These are phyloP conservation scores for Sporothrix curviconia DNA, from an alignment of 2,329 filamentous ascomycete genomes.

Conservation along the genomic window DNA sequence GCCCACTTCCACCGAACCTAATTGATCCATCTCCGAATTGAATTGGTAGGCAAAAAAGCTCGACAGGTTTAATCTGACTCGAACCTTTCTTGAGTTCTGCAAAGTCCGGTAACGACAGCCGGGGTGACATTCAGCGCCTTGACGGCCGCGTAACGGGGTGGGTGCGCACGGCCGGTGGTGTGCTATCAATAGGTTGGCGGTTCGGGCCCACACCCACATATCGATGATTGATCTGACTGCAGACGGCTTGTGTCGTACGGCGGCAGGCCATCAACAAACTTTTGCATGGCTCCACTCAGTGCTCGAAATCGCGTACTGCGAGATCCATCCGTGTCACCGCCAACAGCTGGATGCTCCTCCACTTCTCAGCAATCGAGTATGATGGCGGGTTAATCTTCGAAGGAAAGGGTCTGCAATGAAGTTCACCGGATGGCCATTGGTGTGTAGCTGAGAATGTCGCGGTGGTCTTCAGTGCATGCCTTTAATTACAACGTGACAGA, in stretches of 20 bases:
- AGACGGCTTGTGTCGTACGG: conserved; percentile 40
- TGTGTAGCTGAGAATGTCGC: conserved; percentile 39
- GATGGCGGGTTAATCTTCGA: conserved; percentile 45
- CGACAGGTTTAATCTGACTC: conserved; percentile 41
- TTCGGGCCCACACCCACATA: conserved; percentile 35
- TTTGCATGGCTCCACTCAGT: conserved; percentile 36
- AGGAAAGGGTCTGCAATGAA: conserved; percentile 46
- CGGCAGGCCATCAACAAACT: conserved; percentile 37
- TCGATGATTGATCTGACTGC: conserved; percentile 42
- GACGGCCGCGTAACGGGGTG: conserved; percentile 42
- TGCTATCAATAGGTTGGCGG: conserved; percentile 39
- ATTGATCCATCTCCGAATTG: conserved; percentile 44
- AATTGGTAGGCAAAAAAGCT: conserved; percentile 42
- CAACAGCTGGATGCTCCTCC: conserved; percentile 42
- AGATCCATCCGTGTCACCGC: conserved; percentile 43
- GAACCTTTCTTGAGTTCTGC: conserved; percentile 42
- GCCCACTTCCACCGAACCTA: conserved; percentile 45
- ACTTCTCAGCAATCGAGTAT: conserved; percentile 45
- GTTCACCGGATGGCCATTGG: conserved; percentile 40
- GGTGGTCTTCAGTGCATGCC: conserved; percentile 40
- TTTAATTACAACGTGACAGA: conserved; percentile 38
- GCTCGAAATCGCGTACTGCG: no score
- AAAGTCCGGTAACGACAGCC: conserved; percentile 41
- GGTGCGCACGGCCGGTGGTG: conserved; percentile 42
- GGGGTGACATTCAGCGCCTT: conserved; percentile 41